A percentile compares a stretch with the other conserved stretches of the same genome.
Evolutionary conservation across 805 yeast genomes (phyloP).

Genomic region (Starmerella vaccinii): DNA sequence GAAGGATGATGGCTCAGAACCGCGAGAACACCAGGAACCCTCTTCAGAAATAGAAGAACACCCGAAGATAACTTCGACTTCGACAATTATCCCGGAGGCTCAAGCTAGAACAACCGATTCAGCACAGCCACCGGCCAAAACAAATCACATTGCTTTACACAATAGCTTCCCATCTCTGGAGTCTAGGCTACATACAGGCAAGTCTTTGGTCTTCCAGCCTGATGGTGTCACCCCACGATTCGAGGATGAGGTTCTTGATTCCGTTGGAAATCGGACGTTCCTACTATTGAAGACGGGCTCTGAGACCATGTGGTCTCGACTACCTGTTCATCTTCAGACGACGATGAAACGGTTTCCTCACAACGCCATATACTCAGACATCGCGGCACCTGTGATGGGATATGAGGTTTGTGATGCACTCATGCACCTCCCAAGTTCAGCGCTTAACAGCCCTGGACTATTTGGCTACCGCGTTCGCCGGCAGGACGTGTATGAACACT

Average conservation of each 20-base stretch:
- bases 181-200: not conserved
- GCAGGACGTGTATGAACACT: slow-evolving; percentile 23
- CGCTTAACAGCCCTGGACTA: slow-evolving; percentile 20
- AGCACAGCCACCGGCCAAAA: not conserved
- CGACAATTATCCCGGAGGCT: not conserved
- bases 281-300: slow-evolving; percentile 33
- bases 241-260: not conserved
- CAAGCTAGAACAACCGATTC: not conserved
- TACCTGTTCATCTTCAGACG: slow-evolving; percentile 32
- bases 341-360: slow-evolving; percentile 30
- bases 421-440: slow-evolving; percentile 22
- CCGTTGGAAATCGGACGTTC: slow-evolving; percentile 23
- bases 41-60: not conserved
- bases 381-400: slow-evolving; percentile 29
- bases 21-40: not conserved
- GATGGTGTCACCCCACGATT: not conserved
- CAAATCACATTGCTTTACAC: not conserved
- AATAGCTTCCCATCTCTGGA: not conserved
- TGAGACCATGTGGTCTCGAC: slow-evolving; percentile 30
- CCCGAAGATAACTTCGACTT: not conserved
- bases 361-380: slow-evolving; percentile 32
- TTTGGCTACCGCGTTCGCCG: slow-evolving; percentile 28
- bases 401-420: slow-evolving; percentile 30
- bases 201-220: not conserved
- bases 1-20: no score